Percentiles rank a stretch among this genome's conserved stretches.
Conservation (phyloP, 2,329 filamentous ascomycete species). For the Shiraia bambusicola region DNA sequence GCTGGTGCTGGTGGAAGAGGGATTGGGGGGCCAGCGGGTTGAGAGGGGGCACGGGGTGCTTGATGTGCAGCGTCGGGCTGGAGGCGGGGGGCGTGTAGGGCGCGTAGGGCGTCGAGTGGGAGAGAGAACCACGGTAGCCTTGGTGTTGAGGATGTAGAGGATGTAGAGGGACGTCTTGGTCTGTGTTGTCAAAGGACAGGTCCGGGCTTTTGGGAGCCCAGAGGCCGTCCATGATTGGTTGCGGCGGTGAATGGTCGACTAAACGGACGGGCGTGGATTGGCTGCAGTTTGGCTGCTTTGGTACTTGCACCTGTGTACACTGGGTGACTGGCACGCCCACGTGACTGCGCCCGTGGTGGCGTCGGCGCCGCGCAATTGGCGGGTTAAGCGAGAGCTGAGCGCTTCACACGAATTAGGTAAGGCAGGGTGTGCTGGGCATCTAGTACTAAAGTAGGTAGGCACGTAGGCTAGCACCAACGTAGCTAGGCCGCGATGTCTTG, state of each 20-base stretch:
- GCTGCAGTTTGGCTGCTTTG: not conserved
- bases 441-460: too few species aligned
- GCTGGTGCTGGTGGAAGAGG: conserved; percentile 4
- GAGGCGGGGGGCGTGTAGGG: conserved; percentile 25
- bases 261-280: conserved; percentile 4
- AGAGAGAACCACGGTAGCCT: conserved; percentile 39
- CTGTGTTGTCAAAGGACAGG: conserved; percentile 52
- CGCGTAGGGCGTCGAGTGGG: conserved; percentile 28
- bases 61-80: conserved; percentile 23
- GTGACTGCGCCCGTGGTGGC: too few species aligned
- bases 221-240: conserved; percentile 31
- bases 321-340: too few species aligned
- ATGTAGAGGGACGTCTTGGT: conserved; percentile 40
- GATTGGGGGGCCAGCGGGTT: conserved; percentile 13
- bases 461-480: too few species aligned
- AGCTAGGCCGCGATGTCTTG: too few species aligned
- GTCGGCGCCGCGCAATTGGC: conserved; percentile 12
- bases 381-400: conserved; percentile 17
- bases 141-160: conserved; percentile 43
- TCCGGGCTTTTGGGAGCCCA: conserved; percentile 49
- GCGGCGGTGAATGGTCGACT: conserved; percentile 12
- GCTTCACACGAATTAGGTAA: too few species aligned
- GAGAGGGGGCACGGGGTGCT: conserved; percentile 16
- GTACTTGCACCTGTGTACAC: too few species aligned
- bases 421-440: too few species aligned